Evolutionary conservation across 768 basidiomycete species (phyloP).

Genomic region (Clavulina sp.): DNA sequence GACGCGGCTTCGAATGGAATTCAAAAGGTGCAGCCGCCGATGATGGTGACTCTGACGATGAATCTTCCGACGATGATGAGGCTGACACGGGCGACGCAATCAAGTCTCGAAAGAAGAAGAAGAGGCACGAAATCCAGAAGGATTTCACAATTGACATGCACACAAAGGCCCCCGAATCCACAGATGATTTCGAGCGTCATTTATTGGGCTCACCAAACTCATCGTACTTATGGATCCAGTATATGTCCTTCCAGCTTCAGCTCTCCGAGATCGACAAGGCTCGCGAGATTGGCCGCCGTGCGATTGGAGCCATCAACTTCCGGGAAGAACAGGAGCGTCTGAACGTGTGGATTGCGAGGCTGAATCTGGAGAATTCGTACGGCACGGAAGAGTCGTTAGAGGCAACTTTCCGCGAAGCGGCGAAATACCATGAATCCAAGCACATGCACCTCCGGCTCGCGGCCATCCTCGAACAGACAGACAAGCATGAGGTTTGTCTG

Average conservation of each 20-base stretch:
- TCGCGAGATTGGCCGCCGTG: constrained; percentile 67
- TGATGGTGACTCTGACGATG: constrained; percentile 28
- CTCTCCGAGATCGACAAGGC: constrained; percentile 96
- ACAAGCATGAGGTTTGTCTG: constrained; percentile 51
- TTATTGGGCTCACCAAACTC: constrained; percentile 91
- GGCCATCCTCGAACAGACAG: constrained; percentile 65
- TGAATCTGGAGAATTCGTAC: constrained; percentile 88
- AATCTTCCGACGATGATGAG: constrained; percentile 18
- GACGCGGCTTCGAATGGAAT: constrained; percentile 21
- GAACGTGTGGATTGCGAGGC: constrained; percentile 92
- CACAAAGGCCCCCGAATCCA: constrained; percentile 70
- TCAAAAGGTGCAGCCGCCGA: constrained; percentile 41
- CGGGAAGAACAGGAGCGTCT: constrained; percentile 91
- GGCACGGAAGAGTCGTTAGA: constrained; percentile 72
- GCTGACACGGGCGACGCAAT: constrained; percentile 25
- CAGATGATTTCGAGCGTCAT: constrained; percentile 84
- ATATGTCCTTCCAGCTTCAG: constrained; percentile 96
- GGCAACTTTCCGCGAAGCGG: constrained; percentile 75
- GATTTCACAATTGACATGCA: constrained; percentile 83
- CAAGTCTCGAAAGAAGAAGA: constrained; percentile 39
- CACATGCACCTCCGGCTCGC: constrained; percentile 74
- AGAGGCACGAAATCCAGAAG: constrained; percentile 38
- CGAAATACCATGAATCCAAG: constrained; percentile 80
- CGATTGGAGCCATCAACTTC: constrained; percentile 76
- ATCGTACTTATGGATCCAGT: constrained; percentile 96